These are phyloP conservation scores for Astragalus membranaceus DNA, from an alignment of 306 rosid species.

Conservation along the genomic window DNA sequence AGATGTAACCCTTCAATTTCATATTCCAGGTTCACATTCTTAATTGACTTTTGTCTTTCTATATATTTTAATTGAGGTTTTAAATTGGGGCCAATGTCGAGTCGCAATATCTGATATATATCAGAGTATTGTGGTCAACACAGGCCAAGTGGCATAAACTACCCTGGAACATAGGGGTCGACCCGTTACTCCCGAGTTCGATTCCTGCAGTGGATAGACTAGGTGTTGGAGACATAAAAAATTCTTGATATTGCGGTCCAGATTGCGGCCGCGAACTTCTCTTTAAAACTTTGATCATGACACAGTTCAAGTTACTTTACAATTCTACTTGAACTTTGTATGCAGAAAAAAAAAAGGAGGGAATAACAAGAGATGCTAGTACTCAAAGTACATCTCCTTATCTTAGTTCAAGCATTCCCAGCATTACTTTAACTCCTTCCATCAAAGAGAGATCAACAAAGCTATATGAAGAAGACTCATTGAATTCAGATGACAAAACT, in stretches of 20 bases:
- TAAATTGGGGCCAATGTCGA: neutral
- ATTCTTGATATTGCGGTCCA: neutral
- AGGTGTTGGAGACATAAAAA: neutral
- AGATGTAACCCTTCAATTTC: constrained; percentile 35
- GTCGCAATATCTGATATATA: too few relatives aligned
- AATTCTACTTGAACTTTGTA: neutral
- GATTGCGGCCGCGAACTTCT: too few relatives aligned
- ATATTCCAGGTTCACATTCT: constrained; percentile 53
- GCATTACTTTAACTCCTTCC: constrained; percentile 61
- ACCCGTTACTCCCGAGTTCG: too few relatives aligned
- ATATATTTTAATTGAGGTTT: neutral
- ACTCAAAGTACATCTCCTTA: constrained; percentile 67
- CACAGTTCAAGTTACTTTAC: neutral
- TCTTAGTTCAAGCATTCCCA: constrained; percentile 54
- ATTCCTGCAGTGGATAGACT: too few relatives aligned
- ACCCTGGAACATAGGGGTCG: too few relatives aligned
- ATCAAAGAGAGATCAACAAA: constrained; percentile 46
- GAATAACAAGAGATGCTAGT: constrained; percentile 65
- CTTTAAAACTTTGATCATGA: neutral
- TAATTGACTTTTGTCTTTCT: neutral
- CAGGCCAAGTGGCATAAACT: too few relatives aligned
- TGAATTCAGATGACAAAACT: constrained; percentile 40
- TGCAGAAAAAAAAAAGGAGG: constrained; percentile 53
- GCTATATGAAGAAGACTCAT: constrained; percentile 40
- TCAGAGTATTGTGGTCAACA: too few relatives aligned